These are phyloP conservation scores for Didymella arachidicola DNA, from an alignment of 2,329 filamentous ascomycete genomes.

Conservation along the genomic window DNA sequence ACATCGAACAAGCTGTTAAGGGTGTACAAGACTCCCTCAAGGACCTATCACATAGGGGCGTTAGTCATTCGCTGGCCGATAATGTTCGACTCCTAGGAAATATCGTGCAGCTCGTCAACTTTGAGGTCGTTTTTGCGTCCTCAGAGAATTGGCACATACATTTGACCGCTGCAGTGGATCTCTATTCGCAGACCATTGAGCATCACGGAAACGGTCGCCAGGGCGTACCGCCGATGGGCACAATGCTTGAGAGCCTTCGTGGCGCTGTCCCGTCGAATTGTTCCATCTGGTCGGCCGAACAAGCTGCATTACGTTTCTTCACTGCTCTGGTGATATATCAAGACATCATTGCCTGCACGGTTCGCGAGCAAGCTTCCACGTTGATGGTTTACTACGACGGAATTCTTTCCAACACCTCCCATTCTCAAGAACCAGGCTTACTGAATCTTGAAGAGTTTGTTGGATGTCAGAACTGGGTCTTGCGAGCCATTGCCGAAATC, in stretches of 20 bases:
- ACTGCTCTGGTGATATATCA: neutral
- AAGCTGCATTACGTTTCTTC: neutral
- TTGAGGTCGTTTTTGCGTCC: neutral
- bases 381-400: neutral
- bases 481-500: neutral
- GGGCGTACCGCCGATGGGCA: neutral
- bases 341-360: neutral
- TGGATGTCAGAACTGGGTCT: neutral
- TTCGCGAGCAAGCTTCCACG: neutral
- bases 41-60: neutral
- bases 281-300: neutral
- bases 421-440: neutral
- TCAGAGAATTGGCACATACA: neutral
- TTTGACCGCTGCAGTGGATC: neutral
- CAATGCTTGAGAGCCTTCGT: neutral
- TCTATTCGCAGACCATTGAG: neutral
- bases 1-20: neutral
- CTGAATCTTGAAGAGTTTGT: neutral
- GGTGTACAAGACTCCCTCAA: neutral
- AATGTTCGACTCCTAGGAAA: neutral
- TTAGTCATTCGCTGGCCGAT: neutral
- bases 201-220: neutral
- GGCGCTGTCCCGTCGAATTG: neutral
- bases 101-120: neutral
- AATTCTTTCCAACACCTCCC: neutral